Base-by-base conservation (phyloP, 2,329 filamentous ascomycete genomes). In the Trichoderma endophyticum region DNA sequence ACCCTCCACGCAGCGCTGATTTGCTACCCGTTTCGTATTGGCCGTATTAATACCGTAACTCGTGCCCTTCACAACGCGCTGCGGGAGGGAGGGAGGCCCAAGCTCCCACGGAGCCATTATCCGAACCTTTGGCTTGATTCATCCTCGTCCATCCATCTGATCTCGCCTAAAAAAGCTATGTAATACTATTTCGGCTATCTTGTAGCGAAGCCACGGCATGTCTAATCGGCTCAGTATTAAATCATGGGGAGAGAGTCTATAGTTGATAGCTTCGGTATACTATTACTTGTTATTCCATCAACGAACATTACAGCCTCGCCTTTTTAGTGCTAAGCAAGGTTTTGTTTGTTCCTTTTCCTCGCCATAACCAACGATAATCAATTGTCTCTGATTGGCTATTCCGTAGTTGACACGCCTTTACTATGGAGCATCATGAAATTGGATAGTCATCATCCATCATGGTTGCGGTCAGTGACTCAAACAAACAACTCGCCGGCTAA, bases 101-200 rank as follows among this genome's bases (percentile, higher is more conserved):
- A 67, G 54, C 64, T 67, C 54, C 64, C 64, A 12, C 34, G 51
- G 54, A 67, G 51, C 32, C 15, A 39, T 57, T 34, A 67, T 67
- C 64, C 64, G 64, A 67, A 39, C n/a, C 15, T 28, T 57, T 57
- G 43, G 62, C 18, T 65, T 34, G 43, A 28, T 65, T 54, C 28
- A 24, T 34, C n/a, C 43, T 48, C 61, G 26, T 18, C 21, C 9
- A 24, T 54, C 3, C 9, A 11, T 48, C 36, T 28, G 15, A 63
- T 43, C 21, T 54, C n/a, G 43, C 43, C 43, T 21, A 51, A 51
- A 51, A 9, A 51, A 18, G 43, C 43, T 51, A 21, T 12, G 43
- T 1, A 51, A 51, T 12, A 12, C 43, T 21, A 51, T 54, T 21
- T 54, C 48, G 48, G 48, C 6, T 14, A 54, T 54, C 48, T 54